Evolutionary conservation across 306 rosid species (phyloP).

Genomic region (Casuarina equisetifolia): DNA sequence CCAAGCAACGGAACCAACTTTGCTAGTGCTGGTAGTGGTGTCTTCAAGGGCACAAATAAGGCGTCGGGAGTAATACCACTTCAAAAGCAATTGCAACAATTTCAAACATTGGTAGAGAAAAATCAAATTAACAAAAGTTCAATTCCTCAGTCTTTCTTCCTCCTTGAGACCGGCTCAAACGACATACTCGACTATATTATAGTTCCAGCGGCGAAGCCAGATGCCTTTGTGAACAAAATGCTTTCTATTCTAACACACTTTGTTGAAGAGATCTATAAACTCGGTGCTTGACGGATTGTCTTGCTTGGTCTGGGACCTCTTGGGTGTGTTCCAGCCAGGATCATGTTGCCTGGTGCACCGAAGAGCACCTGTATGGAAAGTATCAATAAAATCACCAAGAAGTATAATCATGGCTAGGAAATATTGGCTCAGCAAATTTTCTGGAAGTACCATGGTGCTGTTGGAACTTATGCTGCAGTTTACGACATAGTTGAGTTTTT

Average conservation of each 20-base stretch:
- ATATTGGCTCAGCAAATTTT: constrained; percentile 14
- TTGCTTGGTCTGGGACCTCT: constrained; percentile 35
- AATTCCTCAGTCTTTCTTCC: constrained; percentile 34
- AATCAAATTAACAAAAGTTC: constrained; percentile 21
- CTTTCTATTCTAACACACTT: constrained; percentile 21
- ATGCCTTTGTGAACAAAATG: constrained; percentile 31
- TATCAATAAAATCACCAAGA: constrained; percentile 30
- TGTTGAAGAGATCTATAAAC: constrained; percentile 21
- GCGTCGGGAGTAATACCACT: constrained; percentile 26
- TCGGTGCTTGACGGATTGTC: constrained; percentile 32
- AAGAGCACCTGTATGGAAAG: constrained; percentile 22
- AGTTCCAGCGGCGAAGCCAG: not conserved
- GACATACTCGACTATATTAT: constrained; percentile 31
- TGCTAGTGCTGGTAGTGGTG: constrained; percentile 56
- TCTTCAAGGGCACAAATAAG: constrained; percentile 24
- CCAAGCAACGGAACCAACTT: constrained; percentile 47
- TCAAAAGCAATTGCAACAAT: constrained; percentile 36
- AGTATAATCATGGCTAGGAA: constrained; percentile 38
- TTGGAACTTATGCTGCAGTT: constrained; percentile 30
- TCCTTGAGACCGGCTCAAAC: constrained; percentile 44
- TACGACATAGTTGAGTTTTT: constrained; percentile 30
- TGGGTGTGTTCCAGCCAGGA: constrained; percentile 45
- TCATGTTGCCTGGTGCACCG: constrained; percentile 26
- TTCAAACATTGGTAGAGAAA: constrained; percentile 31
- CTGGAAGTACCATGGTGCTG: constrained; percentile 2